Base-by-base conservation (phyloP, 257 asterid genomes). In the Osmanthus fragrans region DNA sequence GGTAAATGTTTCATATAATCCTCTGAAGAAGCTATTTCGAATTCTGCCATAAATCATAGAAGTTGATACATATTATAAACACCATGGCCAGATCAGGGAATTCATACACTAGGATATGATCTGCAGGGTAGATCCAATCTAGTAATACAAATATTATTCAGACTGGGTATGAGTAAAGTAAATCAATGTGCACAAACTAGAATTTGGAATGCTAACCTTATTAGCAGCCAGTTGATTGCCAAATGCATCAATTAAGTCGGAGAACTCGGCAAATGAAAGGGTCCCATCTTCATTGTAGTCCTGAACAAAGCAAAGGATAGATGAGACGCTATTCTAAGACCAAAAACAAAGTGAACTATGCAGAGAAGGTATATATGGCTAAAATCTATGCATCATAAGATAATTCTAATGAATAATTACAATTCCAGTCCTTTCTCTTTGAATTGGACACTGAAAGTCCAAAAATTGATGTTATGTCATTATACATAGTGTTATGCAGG, bases 161-260 rank as follows among this genome's bases (percentile, higher is more conserved):
- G 67, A 33, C 60, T 33, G 32, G 69, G 63, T 77, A 36, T 42
- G 7, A 73, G 65, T 67, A 63, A 49, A 21, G 54, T 19, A 34
- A 37, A 77, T 65, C 68, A 47, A 47, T 47, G 8, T 47, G 58
- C 21, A 73, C 71, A 80, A 58, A 73, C 23, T 34, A 42, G 27
- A 58, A 63, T 66, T 77, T 74, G 39, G 42, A 73, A 47, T 56
- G 82, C 84, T 77, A 74, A 96, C 99, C 99, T 92, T 96, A 80
- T 79, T 85, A 75, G 89, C 94, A 70, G 99, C 99, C 79, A 88
- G 83, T 83, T 89, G 91, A 88, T 96, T 96, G 74, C 99, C 99
- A 86, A 96, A 93, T 73, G 99, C 98, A 83, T 90, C 89, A 77
- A 93, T 88, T 83, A 96, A 74, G 82, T 87, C 86, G 21, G 97